Evolutionary conservation across 345 rosid genomes (phyloP).

Genomic region (Arabidopsis suecica): DNA sequence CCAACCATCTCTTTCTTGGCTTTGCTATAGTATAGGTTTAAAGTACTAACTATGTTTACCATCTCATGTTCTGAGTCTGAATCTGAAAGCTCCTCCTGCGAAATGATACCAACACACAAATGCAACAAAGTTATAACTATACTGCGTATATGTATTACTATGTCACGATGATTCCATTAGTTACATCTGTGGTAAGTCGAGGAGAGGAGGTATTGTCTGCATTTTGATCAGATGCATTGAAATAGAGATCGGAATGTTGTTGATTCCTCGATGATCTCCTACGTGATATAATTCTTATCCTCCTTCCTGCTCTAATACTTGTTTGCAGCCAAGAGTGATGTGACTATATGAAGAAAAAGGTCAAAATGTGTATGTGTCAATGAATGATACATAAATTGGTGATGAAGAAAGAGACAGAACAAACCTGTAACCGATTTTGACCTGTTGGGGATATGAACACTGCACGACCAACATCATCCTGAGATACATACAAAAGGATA

Average conservation of each 20-base stretch:
- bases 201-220: not conserved
- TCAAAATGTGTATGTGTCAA: not conserved
- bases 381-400: not conserved
- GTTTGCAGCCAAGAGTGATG: not conserved
- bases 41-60: not conserved
- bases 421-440: conserved; percentile 51
- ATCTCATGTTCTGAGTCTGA: not conserved
- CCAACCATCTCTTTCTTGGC: not conserved
- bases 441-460: conserved; percentile 48
- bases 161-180: not conserved
- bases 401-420: not conserved
- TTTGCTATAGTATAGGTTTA: conserved; percentile 10
- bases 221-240: not conserved
- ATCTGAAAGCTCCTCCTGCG: not conserved
- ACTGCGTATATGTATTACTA: not conserved
- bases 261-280: not conserved
- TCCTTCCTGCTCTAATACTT: not conserved
- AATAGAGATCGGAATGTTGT: not conserved
- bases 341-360: not conserved
- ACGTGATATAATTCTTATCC: not conserved
- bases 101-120: not conserved
- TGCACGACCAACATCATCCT: conserved; percentile 50
- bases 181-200: conserved; percentile 1
- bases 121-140: not conserved
- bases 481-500: not conserved